These are phyloP conservation scores for Chalaropsis ovoidea DNA, from an alignment of 2,329 filamentous ascomycete species.

Conservation along the genomic window DNA sequence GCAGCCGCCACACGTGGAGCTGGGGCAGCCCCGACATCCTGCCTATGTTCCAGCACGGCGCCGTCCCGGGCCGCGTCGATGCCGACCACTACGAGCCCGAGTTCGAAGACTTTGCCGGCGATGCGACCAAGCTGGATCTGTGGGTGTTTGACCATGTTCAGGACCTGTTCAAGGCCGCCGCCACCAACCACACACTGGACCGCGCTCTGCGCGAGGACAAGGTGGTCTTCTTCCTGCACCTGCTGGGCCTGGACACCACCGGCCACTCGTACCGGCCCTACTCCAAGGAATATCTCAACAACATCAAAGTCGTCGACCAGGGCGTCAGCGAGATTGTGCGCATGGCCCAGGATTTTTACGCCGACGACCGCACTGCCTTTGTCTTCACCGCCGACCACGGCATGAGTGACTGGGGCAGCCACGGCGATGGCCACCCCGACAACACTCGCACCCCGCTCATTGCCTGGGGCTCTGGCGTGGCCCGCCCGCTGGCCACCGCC, in stretches of 20 bases:
- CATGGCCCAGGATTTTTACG: constrained; percentile 77
- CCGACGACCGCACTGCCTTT: constrained; percentile 76
- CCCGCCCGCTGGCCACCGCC: constrained; percentile 53
- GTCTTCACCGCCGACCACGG: constrained; percentile 97
- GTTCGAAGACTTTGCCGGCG: constrained; percentile 77
- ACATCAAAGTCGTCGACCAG: constrained; percentile 86
- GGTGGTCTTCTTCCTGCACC: constrained; percentile 86
- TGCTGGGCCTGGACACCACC: constrained; percentile 82
- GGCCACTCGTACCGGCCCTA: constrained; percentile 83
- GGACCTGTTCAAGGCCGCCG: constrained; percentile 70
- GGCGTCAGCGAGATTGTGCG: constrained; percentile 77
- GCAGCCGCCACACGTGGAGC: constrained; percentile 93
- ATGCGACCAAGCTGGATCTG: constrained; percentile 70
- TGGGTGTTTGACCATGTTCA: constrained; percentile 97
- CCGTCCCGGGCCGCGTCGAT: constrained; percentile 75
- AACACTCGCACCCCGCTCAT: constrained; percentile 92
- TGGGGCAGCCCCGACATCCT: constrained; percentile 98
- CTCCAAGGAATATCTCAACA: constrained; percentile 87
- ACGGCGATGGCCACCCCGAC: constrained; percentile 93
- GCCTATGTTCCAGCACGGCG: constrained; percentile 94
- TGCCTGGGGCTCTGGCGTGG: constrained; percentile 85
- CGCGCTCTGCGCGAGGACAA: constrained; percentile 68
- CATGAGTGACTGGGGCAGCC: constrained; percentile 99
- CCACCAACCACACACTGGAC: constrained; percentile 64
- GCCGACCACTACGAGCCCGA: constrained; percentile 76